These are phyloP conservation scores for Quambalaria eucalypti DNA, from an alignment of 1,284 basidiomycete genomes.

Conservation along the genomic window DNA sequence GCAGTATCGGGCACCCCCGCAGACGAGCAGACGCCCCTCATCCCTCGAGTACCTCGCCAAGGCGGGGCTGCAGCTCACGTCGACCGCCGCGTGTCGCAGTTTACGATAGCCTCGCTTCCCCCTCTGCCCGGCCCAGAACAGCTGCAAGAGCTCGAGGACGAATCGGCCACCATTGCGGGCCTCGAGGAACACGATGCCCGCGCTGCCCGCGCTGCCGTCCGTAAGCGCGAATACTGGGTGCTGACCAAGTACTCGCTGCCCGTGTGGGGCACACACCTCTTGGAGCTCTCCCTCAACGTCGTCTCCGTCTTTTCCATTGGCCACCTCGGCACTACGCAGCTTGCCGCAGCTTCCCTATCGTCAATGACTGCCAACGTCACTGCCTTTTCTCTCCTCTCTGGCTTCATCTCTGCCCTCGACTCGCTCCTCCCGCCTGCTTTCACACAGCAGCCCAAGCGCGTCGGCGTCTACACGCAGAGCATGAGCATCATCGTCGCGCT, in stretches of 20 bases:
- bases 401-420: slow-evolving; percentile 72
- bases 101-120: background rate
- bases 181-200: background rate
- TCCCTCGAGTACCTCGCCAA: background rate
- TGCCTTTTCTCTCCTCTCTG: slow-evolving; percentile 48
- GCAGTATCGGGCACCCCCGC: background rate
- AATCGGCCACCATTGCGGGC: background rate
- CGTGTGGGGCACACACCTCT: slow-evolving; percentile 37
- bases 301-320: slow-evolving; percentile 41
- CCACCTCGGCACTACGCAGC: slow-evolving; percentile 39
- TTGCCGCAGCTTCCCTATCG: slow-evolving; percentile 39
- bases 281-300: slow-evolving; percentile 40
- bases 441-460: slow-evolving; percentile 72
- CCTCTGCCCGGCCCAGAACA: slow-evolving; percentile 2
- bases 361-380: slow-evolving; percentile 45
- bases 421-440: slow-evolving; percentile 83
- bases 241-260: slow-evolving; percentile 31
- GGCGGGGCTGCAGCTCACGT: no score
- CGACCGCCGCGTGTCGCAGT: no score
- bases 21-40: background rate
- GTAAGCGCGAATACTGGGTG: slow-evolving; percentile 28
- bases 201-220: slow-evolving; percentile 5
- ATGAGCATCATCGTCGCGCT: slow-evolving; percentile 57
- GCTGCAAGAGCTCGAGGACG: slow-evolving; percentile 3
- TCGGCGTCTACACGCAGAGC: slow-evolving; percentile 81